Base-by-base conservation (phyloP, 2,329 filamentous ascomycete genomes). In the Epichloe uncinata region DNA sequence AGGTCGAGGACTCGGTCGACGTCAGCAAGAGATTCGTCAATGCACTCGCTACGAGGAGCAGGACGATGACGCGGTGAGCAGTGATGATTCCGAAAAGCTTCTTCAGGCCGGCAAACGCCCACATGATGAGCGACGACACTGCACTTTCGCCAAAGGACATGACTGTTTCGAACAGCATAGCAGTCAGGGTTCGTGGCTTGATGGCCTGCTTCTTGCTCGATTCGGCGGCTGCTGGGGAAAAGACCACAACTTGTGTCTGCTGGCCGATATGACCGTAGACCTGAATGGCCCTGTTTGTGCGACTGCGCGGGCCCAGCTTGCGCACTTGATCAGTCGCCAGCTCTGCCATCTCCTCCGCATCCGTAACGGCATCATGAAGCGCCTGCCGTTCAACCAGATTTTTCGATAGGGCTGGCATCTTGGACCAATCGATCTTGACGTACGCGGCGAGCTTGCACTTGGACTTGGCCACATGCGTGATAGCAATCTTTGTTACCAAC, bases 401-500 rank as follows among this genome's bases (percentile, higher is more conserved):
- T 63, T 78, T 80, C 15, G 75, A 76, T 41, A 83, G 68, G 0
- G 75, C 72, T 11, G 82, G 82, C 49, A 78, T 72, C 56, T 81
- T 84, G 26, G 80, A 75, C 93, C 93, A 97, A 57, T 88, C 85
- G n/a, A 95, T 80, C 59, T 84, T 85, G 48, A 83, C 86, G 67
- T 87, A 95, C 41, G 97, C 79, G 26, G 89, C 85, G 50, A 98
- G 78, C 69, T 93, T 96, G 66, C 88, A 95, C 64, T 85, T 89
- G 12, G 87, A 89, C 68, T 97, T 97, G 48, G 88, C 82, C 53
- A 91, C 77, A 61, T 97, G 88, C 2, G 93, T 96, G 54, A 98
- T 93, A 55, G 96, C 88, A 54, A 95, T 82, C 67, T 95, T 96
- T 56, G 81, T 91, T 51, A 94, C 79, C 20, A 96, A 72, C 58